A percentile compares a stretch with the other conserved stretches of the same genome.
phyloP scores from a whole-genome alignment of 208 protist species.

The Leishmania arabica region DNA sequence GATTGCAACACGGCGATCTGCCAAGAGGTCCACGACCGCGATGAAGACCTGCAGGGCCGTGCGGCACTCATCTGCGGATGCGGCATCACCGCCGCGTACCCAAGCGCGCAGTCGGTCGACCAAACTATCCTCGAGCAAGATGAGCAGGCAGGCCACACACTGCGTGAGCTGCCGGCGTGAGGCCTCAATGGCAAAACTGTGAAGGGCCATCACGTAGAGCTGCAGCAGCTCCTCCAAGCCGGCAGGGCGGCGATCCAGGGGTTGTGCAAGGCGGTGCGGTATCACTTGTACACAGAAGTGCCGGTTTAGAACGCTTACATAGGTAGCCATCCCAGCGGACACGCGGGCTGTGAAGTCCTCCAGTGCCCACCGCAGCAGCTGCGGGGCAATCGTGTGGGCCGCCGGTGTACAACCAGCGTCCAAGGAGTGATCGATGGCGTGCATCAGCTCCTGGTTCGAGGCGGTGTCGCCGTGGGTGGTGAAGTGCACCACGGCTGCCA shows the following conservation, averaged over 20 bases:
- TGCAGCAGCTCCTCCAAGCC: conserved; percentile 47
- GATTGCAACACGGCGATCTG: conserved; percentile 57
- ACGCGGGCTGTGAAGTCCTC: conserved; percentile 1
- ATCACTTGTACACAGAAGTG: conserved; percentile 59
- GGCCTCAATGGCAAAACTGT: neutral
- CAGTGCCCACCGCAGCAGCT: conserved; percentile 43
- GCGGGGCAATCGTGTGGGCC: conserved; percentile 35
- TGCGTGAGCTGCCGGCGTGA: conserved; percentile 46
- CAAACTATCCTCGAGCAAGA: conserved; percentile 41
- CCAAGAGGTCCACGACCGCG: conserved; percentile 51
- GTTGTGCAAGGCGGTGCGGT: conserved; percentile 41
- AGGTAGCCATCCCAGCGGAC: conserved; percentile 24
- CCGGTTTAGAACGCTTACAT: conserved; percentile 65
- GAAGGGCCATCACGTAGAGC: conserved; percentile 43
- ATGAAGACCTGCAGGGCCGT: conserved; percentile 39
- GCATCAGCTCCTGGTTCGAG: conserved; percentile 21
- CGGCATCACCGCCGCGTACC: conserved; percentile 9
- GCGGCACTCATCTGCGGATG: conserved; percentile 5
- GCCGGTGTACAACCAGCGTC: conserved; percentile 21
- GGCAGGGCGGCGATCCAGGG: conserved; percentile 42
- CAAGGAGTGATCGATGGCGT: conserved; percentile 28
- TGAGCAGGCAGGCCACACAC: conserved; percentile 45
- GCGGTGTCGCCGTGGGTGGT: conserved; percentile 9
- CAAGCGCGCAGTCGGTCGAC: conserved; percentile 18
- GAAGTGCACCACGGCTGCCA: conserved; percentile 24